phyloP scores from a whole-genome alignment of 2,329 filamentous ascomycete species.

The Aspergillus uvarum region DNA sequence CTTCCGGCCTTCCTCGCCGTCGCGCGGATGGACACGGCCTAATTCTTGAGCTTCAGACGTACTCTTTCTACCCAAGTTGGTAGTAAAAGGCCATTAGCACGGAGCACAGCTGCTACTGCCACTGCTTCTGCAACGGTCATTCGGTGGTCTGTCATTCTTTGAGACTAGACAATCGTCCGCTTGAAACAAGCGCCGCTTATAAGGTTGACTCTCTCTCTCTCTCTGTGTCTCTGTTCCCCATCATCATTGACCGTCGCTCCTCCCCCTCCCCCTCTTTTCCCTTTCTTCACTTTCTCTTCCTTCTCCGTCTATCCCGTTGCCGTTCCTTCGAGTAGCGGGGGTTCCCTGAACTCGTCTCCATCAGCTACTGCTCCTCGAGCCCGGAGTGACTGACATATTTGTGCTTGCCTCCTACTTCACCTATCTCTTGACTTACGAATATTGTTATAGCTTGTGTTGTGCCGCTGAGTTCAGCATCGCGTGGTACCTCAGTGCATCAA shows the following conservation, averaged over 20 bases:
- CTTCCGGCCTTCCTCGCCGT: neutral
- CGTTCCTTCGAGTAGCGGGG: neutral
- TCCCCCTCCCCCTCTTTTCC: neutral
- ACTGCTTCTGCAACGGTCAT: neutral
- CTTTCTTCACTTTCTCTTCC: neutral
- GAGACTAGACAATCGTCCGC: neutral
- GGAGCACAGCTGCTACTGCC: neutral
- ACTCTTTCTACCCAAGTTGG: neutral
- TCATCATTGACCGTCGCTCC: neutral
- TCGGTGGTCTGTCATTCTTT: neutral
- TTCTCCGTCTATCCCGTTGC: neutral
- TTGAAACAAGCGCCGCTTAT: neutral
- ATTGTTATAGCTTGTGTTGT: neutral
- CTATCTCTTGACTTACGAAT: constrained; percentile 5
- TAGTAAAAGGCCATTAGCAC: neutral
- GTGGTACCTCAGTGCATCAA: constrained; percentile 10
- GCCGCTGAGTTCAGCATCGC: constrained; percentile 4
- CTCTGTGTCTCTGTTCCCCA: neutral
- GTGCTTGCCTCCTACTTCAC: neutral
- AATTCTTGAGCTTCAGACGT: neutral
- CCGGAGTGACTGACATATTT: neutral
- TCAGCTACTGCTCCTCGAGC: neutral
- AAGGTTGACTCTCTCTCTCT: constrained; percentile 1
- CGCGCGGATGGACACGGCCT: constrained; percentile 4
- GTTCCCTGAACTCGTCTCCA: neutral